These are phyloP conservation scores for Heterobasidion occidentale DNA, from an alignment of 1,284 basidiomycete species.

Conservation along the genomic window DNA sequence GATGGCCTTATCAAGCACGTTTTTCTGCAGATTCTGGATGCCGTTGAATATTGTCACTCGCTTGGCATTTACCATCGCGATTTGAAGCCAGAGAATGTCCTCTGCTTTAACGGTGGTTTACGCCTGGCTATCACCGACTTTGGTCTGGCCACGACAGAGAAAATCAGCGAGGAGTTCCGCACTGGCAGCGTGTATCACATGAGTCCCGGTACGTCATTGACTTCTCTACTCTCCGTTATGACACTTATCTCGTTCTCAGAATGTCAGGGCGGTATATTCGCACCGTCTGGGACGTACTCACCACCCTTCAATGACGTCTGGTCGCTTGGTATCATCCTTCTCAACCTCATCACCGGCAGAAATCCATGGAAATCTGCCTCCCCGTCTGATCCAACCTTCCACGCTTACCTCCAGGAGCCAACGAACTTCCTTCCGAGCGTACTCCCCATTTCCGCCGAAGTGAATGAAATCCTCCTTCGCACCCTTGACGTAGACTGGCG, in stretches of 20 bases:
- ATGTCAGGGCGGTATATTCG: conserved; percentile 84
- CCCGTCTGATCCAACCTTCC: conserved; percentile 66
- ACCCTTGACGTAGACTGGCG: conserved; percentile 73
- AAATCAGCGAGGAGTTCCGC: conserved; percentile 84
- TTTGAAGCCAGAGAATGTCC: conserved; percentile 96
- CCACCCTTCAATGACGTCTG: conserved; percentile 93
- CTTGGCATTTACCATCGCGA: conserved; percentile 95
- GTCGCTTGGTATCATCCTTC: conserved; percentile 94
- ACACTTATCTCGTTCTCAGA: conserved; percentile 38
- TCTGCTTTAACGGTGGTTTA: conserved; percentile 79
- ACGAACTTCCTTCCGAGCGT: conserved; percentile 61
- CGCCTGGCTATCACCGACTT: conserved; percentile 93
- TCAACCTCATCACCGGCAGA: conserved; percentile 92
- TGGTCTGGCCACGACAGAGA: conserved; percentile 91
- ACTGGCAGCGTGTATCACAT: conserved; percentile 96
- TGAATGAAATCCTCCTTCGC: conserved; percentile 58
- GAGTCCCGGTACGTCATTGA: conserved; percentile 69
- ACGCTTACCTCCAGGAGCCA: conserved; percentile 63
- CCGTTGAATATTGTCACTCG: conserved; percentile 84
- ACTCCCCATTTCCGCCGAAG: conserved; percentile 65
- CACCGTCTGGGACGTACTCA: conserved; percentile 67
- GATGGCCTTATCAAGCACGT: conserved; percentile 80
- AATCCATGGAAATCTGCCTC: conserved; percentile 99
- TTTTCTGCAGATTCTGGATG: conserved; percentile 90
- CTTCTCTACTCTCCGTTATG: background rate